Conservation (phyloP, 208 protist species). For the Porcisia deanei region DNA sequence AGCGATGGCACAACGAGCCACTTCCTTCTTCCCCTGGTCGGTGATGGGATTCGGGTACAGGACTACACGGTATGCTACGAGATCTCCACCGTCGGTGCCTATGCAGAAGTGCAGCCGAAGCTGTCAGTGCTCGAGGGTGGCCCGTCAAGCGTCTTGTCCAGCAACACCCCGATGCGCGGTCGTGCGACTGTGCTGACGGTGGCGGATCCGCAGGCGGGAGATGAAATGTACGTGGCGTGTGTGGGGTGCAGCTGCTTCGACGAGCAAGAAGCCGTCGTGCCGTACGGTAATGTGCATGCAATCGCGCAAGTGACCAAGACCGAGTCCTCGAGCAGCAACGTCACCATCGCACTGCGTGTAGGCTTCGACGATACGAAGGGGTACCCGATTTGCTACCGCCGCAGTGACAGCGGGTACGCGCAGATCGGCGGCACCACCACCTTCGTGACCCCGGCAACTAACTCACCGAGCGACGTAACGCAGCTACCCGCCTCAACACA, state of each 20-base stretch:
- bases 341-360: constrained; percentile 53
- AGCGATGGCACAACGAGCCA: constrained; percentile 24
- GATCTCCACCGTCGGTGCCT: constrained; percentile 44
- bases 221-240: constrained; percentile 71
- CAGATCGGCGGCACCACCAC: constrained; percentile 39
- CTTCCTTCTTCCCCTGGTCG: constrained; percentile 55
- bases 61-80: constrained; percentile 84
- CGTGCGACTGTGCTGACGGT: constrained; percentile 72
- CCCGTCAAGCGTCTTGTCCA: constrained; percentile 50
- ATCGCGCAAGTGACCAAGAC: constrained; percentile 6
- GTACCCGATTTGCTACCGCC: constrained; percentile 82
- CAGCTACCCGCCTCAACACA: constrained; percentile 37
- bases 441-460: constrained; percentile 41
- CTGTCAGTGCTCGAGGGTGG: constrained; percentile 63
- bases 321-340: constrained; percentile 3
- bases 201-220: constrained; percentile 35
- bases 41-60: constrained; percentile 25
- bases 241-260: constrained; percentile 76
- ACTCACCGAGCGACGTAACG: constrained; percentile 41
- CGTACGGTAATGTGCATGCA: constrained; percentile 60
- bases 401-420: constrained; percentile 76
- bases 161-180: constrained; percentile 84
- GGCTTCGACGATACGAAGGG: constrained; percentile 48
- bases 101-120: constrained; percentile 46
- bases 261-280: constrained; percentile 38